phyloP scores from a whole-genome alignment of 1,284 basidiomycete species.

The Ustilago lituana region DNA sequence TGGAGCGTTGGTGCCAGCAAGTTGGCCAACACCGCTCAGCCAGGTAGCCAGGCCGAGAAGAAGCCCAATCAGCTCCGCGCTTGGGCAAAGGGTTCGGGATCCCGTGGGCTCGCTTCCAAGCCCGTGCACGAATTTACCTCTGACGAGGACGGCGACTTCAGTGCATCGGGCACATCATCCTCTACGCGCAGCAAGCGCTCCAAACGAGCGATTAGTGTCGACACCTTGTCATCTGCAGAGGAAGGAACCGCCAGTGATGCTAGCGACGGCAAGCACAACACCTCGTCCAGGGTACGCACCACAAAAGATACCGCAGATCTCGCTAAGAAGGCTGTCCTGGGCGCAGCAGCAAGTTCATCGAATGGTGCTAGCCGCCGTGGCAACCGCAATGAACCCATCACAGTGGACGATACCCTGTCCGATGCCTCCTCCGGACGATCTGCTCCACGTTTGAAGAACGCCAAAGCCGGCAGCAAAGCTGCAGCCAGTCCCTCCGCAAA shows the following conservation, averaged over 20 bases:
- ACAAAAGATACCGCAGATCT: constrained; percentile 12
- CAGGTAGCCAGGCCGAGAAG: constrained; percentile 59
- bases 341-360: constrained; percentile 19
- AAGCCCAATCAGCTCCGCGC: constrained; percentile 44
- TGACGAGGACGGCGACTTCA: constrained; percentile 29
- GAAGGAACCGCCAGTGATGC: constrained; percentile 14
- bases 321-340: constrained; percentile 28
- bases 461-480: background rate
- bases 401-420: constrained; percentile 20
- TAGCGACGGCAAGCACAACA: constrained; percentile 4
- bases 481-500: constrained; percentile 1
- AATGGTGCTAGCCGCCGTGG: constrained; percentile 10
- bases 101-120: constrained; percentile 33
- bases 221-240: constrained; percentile 16
- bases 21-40: constrained; percentile 52
- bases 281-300: background rate
- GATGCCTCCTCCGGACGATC: constrained; percentile 18
- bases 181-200: constrained; percentile 7
- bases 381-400: constrained; percentile 16
- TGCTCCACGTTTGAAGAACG: background rate
- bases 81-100: constrained; percentile 7
- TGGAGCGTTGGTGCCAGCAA: constrained; percentile 73
- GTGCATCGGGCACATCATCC: constrained; percentile 17
- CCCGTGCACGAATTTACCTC: constrained; percentile 52
- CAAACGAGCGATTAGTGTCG: constrained; percentile 12